Percentiles rank a stretch among this genome's conserved stretches.
These are phyloP conservation scores for Yamadazyma diospyri DNA, from an alignment of 1,139 yeast species.

Conservation along the genomic window DNA sequence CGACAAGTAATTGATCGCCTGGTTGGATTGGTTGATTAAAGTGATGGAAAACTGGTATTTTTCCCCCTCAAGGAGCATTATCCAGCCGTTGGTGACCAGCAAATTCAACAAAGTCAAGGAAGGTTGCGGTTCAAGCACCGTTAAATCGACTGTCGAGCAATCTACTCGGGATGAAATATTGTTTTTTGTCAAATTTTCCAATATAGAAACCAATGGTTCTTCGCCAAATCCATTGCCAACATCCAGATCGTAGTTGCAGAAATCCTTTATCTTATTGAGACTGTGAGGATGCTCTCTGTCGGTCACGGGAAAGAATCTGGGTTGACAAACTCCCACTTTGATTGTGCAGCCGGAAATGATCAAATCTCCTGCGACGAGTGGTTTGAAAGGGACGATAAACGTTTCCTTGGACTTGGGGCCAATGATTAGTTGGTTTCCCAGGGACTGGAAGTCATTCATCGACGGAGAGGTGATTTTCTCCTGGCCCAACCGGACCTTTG, in stretches of 20 bases:
- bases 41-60: conserved; percentile 45
- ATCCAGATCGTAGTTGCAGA: background rate
- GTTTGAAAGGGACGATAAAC: conserved; percentile 34
- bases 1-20: conserved; percentile 52
- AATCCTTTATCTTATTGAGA: conserved; percentile 5
- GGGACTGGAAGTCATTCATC: conserved; percentile 1
- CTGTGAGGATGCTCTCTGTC: conserved; percentile 21
- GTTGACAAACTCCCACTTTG: conserved; percentile 25
- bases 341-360: conserved; percentile 31
- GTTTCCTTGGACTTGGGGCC: conserved; percentile 30
- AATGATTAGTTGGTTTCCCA: conserved; percentile 14
- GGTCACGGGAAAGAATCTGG: conserved; percentile 29
- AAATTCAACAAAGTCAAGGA: conserved; percentile 50
- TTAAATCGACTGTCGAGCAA: conserved; percentile 20
- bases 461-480: conserved; percentile 3
- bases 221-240: conserved; percentile 5
- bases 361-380: conserved; percentile 29
- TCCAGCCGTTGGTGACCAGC: conserved; percentile 61
- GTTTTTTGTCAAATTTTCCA: conserved; percentile 20
- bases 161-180: conserved; percentile 19
- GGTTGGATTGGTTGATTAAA: conserved; percentile 56
- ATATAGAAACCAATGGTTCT: conserved; percentile 16
- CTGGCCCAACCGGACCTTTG: conserved; percentile 9
- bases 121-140: conserved; percentile 68
- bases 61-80: conserved; percentile 84